A percentile compares a stretch with the other conserved stretches of the same genome.
These are phyloP conservation scores for Cucurbita argyrosperma DNA, from an alignment of 306 rosid genomes.

Conservation along the genomic window DNA sequence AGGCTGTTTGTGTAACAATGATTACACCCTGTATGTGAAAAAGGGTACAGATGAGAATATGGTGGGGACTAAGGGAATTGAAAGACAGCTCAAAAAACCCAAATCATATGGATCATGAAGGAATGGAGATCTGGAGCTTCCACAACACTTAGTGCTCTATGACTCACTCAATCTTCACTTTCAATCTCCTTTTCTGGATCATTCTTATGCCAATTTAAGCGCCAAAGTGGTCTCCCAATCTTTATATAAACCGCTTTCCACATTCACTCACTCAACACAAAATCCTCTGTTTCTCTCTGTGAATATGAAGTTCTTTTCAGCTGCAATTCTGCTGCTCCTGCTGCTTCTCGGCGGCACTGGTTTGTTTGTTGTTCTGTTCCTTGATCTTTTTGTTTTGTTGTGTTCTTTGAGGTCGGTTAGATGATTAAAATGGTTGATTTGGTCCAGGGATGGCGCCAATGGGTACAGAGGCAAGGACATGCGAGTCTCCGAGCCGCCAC, in stretches of 20 bases:
- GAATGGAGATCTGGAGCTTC: background rate
- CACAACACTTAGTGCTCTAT: background rate
- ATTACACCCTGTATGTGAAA: background rate
- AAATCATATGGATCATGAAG: background rate
- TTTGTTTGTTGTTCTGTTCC: background rate
- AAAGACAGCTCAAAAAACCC: background rate
- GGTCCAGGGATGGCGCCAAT: background rate
- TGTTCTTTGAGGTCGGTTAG: background rate
- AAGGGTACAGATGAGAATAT: background rate
- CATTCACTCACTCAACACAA: background rate
- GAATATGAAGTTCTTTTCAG: background rate
- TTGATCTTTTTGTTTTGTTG: background rate
- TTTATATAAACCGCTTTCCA: background rate
- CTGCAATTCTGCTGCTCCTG: background rate
- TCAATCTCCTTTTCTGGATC: background rate
- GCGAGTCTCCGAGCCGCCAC: background rate
- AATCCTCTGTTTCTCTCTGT: background rate
- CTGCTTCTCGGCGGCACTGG: background rate
- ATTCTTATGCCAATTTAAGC: background rate
- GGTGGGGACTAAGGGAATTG: background rate
- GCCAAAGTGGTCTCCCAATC: background rate
- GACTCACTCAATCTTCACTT: background rate
- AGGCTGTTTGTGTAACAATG: background rate
- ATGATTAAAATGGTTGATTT: background rate
- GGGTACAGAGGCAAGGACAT: background rate